Evolutionary conservation across 176 grass and related monocot genomes (phyloP).

Genomic region (Coix lacrymajobi): DNA sequence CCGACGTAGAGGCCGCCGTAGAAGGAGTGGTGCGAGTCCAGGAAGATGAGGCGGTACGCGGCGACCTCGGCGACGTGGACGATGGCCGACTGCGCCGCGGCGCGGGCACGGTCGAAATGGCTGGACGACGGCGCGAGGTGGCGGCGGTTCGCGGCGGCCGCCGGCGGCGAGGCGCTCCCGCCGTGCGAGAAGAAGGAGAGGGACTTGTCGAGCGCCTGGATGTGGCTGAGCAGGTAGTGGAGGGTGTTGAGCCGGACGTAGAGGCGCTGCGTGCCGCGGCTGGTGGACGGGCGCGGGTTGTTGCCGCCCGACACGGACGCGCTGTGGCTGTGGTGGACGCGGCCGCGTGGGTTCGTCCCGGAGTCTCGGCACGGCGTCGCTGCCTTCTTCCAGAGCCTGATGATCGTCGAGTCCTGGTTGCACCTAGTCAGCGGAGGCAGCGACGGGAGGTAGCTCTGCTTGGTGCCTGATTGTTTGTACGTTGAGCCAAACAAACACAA

Average conservation of each 20-base stretch:
- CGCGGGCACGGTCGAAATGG: slow-evolving; percentile 38
- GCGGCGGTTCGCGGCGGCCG: neutral
- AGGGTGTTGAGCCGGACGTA: slow-evolving; percentile 97
- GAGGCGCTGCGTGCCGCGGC: slow-evolving; percentile 90
- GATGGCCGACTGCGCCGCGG: slow-evolving; percentile 36
- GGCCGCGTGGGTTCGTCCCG: neutral
- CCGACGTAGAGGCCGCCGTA: slow-evolving; percentile 50
- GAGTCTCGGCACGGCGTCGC: slow-evolving; percentile 55
- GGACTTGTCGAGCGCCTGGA: slow-evolving; percentile 82
- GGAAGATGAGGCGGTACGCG: slow-evolving; percentile 70
- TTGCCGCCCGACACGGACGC: slow-evolving; percentile 37
- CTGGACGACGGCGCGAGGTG: neutral
- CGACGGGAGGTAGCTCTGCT: slow-evolving; percentile 65
- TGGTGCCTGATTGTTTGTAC: slow-evolving; percentile 38
- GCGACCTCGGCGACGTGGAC: slow-evolving; percentile 50
- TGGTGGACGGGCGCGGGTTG: slow-evolving; percentile 77
- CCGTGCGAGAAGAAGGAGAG: slow-evolving; percentile 71
- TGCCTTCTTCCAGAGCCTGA: slow-evolving; percentile 67
- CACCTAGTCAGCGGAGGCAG: slow-evolving; percentile 73
- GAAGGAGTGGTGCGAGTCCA: slow-evolving; percentile 58
- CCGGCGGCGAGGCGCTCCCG: slow-evolving; percentile 1
- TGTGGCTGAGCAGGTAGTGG: slow-evolving; percentile 73
- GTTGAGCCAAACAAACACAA: neutral
- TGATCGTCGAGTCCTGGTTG: slow-evolving; percentile 84
- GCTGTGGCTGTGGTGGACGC: slow-evolving; percentile 28